Base-by-base conservation (phyloP, 2,329 filamentous ascomycete genomes). In the Fusarium sp. region DNA sequence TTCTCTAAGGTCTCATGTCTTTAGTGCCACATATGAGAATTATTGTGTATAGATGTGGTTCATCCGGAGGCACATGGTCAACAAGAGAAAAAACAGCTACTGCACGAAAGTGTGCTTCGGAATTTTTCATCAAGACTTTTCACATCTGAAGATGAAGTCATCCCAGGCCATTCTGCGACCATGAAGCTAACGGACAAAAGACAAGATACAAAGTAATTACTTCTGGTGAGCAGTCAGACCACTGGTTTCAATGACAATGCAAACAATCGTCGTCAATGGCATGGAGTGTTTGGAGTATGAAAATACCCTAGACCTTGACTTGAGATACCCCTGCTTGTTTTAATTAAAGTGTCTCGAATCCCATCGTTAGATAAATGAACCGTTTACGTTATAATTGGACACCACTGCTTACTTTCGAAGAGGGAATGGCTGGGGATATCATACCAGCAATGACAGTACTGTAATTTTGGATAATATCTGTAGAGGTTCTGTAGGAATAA, bases 281-380 rank as follows among this genome's bases (percentile, higher is more conserved):
- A 44, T 16, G 26, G 15, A 18, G 15, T n/a, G 15, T 6, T 3
- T 4, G 33, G 28, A 30, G 15, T 51, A 16, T 18, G 15, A 28
- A 56, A 31, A 44, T 31, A 51, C 30, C 36, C 52, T 54, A 67
- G 36, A 55, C 34, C 13, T 38, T 9, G 28, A 46, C 28, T 8
- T 41, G 37, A 53, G 38, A 44, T 42, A 30, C 62, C 50, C 66
- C 66, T 70, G 62, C 57, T 47, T 34, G 38, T 58, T 70, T 69
- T 70, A 34, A 70, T 70, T 71, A 70, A 70, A 70, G 67, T 67
- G 68, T 64, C 67, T 69, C 63, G 65, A 66, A 65, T 53, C 64
- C 47, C 67, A 59, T 62, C 34, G 15, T 57, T 50, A 44, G 53
- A 53, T 67, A 60, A 70, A 70, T 71, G 34, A 33, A 40, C 20